Base-by-base conservation (phyloP, 164 flowering plant genomes). In the Chloranthus sessilifolius region DNA sequence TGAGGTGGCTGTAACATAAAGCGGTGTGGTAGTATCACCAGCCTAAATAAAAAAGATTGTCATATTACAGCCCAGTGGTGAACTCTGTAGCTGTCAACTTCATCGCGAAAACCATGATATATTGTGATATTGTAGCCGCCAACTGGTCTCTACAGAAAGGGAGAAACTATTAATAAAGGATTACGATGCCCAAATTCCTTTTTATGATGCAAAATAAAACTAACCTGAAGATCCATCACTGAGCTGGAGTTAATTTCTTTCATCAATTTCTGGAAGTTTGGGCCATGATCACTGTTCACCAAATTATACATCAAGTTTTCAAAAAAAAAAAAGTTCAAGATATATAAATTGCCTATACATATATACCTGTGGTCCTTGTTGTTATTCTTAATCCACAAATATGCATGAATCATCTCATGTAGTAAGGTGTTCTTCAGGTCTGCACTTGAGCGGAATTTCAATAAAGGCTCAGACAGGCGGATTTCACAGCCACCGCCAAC, bases 351-450 rank as follows among this genome's bases (percentile, higher is more conserved):
- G 12, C 44, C 21, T 15, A 12, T 3, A 19, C 44, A 41, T 6
- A 50, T 11, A 19, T 50, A 55, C 59, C 42, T 44, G 31, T 55
- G 59, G 28, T 45, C 50, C 27, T 43, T 22, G 42, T 55, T 55
- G 12, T 55, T 45, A 24, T 34, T 30, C 25, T 37, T 45, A 47
- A 56, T 35, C 43, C 50, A 56, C 44, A 56, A 56, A 43, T 56
- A 56, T 1, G 60, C 60, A 47, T 56, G 60, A 47, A 56, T 56
- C 60, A 56, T 56, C 52, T 56, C 60, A 20, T 56, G 60, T 17
- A 56, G 21, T 31, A 56, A 56, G 44, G 52, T 56, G 33, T 47
- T 56, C 52, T 56, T 56, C 14, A 56, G 52, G 20, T 47, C 60
- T 4, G 43, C 17, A 56, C 45, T 56, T 17, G 60, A 37, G 7